Evolutionary conservation across 148 eudicot species (phyloP).

Genomic region (Pouteria glomerata): DNA sequence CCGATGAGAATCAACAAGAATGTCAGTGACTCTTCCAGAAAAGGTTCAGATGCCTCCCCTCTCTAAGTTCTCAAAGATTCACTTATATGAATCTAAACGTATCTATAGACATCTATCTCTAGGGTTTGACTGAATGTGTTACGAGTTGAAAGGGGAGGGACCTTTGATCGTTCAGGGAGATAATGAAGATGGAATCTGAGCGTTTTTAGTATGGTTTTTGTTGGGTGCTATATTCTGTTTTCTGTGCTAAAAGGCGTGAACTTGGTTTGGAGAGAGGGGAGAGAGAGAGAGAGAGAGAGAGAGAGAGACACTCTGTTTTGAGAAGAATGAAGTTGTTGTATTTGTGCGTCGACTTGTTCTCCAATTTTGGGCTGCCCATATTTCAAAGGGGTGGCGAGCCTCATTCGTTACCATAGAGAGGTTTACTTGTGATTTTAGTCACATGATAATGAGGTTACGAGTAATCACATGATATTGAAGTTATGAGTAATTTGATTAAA

Average conservation of each 20-base stretch:
- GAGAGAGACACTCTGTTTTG: background rate
- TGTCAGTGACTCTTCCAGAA: background rate
- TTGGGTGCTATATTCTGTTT: background rate
- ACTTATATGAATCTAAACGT: background rate
- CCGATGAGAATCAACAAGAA: background rate
- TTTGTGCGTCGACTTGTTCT: no score
- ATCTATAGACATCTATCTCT: no score
- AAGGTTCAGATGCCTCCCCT: background rate
- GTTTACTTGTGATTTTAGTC: no score
- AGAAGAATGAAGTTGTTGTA: background rate
- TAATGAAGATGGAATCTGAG: background rate
- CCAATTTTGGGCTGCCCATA: no score
- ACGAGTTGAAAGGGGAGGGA: background rate
- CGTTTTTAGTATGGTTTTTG: background rate
- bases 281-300: conserved; percentile 5
- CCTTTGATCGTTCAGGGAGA: background rate
- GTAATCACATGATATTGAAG: no score
- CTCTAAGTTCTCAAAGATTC: background rate
- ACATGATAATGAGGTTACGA: no score
- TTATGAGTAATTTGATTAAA: no score
- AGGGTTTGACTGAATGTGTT: background rate
- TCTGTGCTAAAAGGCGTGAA: background rate
- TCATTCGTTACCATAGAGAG: no score
- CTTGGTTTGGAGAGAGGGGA: background rate
- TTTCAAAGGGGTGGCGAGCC: no score